Base-by-base conservation (phyloP, 306 rosid species). In the Begonia fuchsioides region DNA sequence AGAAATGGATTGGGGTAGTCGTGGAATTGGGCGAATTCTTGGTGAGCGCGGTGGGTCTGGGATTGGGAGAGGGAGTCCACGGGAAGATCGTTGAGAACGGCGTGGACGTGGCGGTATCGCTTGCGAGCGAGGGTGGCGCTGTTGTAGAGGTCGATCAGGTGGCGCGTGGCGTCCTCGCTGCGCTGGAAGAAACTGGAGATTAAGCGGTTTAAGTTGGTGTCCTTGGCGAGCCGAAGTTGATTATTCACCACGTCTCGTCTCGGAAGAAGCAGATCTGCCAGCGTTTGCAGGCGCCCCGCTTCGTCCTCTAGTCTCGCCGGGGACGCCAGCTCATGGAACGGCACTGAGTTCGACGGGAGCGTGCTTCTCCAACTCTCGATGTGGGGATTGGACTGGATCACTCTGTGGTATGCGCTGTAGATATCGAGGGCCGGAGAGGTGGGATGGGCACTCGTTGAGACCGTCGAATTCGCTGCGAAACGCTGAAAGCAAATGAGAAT, bases 121-220 rank as follows among this genome's bases (percentile, higher is more conserved):
- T 1, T 3, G 0, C 72, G 73, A 0, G 79, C 76, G 10, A 43
- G 41, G 19, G 9, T 1, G 39, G 80, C 58, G 66, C 63, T 32
- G 17, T 35, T 47, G 32, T 58, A 52, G 58, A 87, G 83, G 56
- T 32, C 54, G 26, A 80, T 77, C 64, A 80, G 80, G 56, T 66
- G 68, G 2, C 44, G 48, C 32, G 77, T 62, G 17, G 96, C 51
- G 44, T 59, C 55, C 64, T 83, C 81, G 61, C 93, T 87, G 44
- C 73, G 74, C 12, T 63, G 60, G 16, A 83, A 83, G 75, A 77
- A 80, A 13, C 52, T 50, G 14, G 80, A 67, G 15, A 70, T 78
- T 12, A 83, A 83, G 47, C 54, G 58, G 2, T 72, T 74, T 50
- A 69, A 75, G 38, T 68, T 7, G 55, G 47, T 66, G 56, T 63